phyloP scores from a whole-genome alignment of 2,329 filamentous ascomycete species.

The Myriosclerotinia curreyana region DNA sequence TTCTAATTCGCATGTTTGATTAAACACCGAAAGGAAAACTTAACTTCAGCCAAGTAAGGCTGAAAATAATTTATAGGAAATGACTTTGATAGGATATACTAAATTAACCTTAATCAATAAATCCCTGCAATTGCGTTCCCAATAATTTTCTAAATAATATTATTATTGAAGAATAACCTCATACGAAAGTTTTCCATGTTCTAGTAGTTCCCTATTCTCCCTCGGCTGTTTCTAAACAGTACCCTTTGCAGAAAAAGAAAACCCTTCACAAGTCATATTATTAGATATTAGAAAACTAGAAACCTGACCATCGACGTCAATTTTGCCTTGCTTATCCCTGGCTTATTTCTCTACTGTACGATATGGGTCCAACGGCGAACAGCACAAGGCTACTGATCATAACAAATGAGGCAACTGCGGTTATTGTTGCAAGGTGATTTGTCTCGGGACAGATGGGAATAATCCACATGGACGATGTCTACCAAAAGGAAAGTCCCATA shows the following conservation, averaged over 20 bases:
- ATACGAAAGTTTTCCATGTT: too few relatives aligned
- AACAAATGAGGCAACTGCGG: slow-evolving; percentile 16
- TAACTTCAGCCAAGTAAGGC: too few relatives aligned
- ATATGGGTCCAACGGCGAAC: slow-evolving; percentile 9
- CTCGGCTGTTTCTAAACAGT: slow-evolving; percentile 13
- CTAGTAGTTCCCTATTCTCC: slow-evolving; percentile 11
- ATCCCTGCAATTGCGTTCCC: too few relatives aligned
- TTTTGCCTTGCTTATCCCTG: slow-evolving; percentile 18
- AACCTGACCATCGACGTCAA: slow-evolving; percentile 13
- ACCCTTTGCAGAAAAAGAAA: slow-evolving; percentile 14
- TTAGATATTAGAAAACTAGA: too few relatives aligned
- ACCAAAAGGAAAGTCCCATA: not conserved
- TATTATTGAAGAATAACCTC: too few relatives aligned
- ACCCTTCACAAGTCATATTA: not conserved
- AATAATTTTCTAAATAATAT: too few relatives aligned
- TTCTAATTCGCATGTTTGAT: too few relatives aligned
- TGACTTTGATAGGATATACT: too few relatives aligned
- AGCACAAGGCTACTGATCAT: slow-evolving; percentile 6
- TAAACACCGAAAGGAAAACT: too few relatives aligned
- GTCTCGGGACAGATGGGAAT: slow-evolving; percentile 3
- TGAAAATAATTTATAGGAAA: too few relatives aligned
- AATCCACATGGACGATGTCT: slow-evolving; percentile 8
- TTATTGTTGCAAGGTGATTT: slow-evolving; percentile 7
- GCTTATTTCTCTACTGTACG: not conserved
- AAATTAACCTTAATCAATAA: too few relatives aligned